Base-by-base conservation (phyloP, 306 rosid species). In the Pyrus bretschneideri region DNA sequence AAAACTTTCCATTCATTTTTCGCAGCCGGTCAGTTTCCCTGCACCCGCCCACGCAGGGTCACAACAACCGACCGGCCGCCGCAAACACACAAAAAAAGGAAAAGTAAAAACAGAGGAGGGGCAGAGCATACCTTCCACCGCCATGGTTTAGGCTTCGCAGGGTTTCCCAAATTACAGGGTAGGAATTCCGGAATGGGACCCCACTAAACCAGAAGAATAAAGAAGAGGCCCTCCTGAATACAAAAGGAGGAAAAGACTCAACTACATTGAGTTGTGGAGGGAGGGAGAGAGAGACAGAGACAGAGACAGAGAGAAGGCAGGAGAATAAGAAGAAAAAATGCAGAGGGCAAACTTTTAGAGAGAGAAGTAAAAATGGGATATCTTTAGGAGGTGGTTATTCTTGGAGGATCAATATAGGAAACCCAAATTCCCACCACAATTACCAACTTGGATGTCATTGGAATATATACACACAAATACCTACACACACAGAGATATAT, bases 321-420 rank as follows among this genome's bases (percentile, higher is more conserved):
- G 54, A 63, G 42, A 62, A 31, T 33, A 27, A 27, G 38, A 70
- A 61, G 17, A 51, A 54, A 61, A 54, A 44, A 40, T 30, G 19
- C 31, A 31, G 52, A 65, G 51, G 71, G 66, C 72, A 61, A 54
- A 54, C 40, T 66, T 76, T 18, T 5, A 51, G 76, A 63, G 72
- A 42, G 35, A 59, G 57, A 11, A 13, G 45, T 82, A 71, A 73
- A 82, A 74, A 38, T 85, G 88, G 85, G 70, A 76, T 54, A 79
- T 83, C 81, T 85, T 90, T 78, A 87, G 80, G 73, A 77, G 90
- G 75, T 81, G 85, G 93, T 89, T 88, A 83, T 91, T 87, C 83
- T 80, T 74, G 52, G 84, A 59, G 62, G 69, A 81, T 30, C 70
- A 73, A 75, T 17, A 5, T 2, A 77, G 74, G 60, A 72, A 9